Percentiles rank a stretch among this genome's conserved stretches.
Conservation (phyloP, 805 yeast species). For the Lipomyces kockii region DNA sequence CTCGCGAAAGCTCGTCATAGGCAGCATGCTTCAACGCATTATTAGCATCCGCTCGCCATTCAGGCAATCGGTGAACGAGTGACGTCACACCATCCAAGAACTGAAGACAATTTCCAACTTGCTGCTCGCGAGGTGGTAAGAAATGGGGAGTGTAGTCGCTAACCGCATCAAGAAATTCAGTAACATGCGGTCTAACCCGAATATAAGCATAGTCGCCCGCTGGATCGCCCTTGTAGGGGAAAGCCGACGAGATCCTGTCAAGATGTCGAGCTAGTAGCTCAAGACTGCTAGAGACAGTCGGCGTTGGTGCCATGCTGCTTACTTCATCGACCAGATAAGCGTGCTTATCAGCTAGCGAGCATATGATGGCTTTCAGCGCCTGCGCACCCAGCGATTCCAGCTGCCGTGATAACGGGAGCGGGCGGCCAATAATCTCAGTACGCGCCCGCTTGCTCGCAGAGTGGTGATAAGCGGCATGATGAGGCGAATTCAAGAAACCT, state of each 20-base stretch:
- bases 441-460: constrained; percentile 29
- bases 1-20: constrained; percentile 63
- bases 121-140: constrained; percentile 70
- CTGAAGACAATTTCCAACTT: constrained; percentile 58
- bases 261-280: constrained; percentile 55
- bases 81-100: constrained; percentile 67
- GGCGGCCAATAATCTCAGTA: constrained; percentile 52
- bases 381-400: constrained; percentile 69
- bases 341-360: constrained; percentile 58
- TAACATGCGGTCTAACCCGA: constrained; percentile 68
- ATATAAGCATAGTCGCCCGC: constrained; percentile 76
- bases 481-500: not conserved
- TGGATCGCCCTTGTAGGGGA: constrained; percentile 79
- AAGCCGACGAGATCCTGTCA: constrained; percentile 50
- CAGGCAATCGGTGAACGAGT: constrained; percentile 67
- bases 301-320: constrained; percentile 57
- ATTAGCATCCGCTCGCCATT: constrained; percentile 57
- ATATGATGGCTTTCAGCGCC: constrained; percentile 58
- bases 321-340: constrained; percentile 66
- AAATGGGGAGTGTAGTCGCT: constrained; percentile 75
- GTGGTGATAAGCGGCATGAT: constrained; percentile 1
- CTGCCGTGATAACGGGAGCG: constrained; percentile 64
- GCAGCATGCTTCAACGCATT: constrained; percentile 55
- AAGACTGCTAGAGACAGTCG: constrained; percentile 59
- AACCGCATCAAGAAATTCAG: constrained; percentile 70